Base-by-base conservation (phyloP, 116 monocot genomes). In the Posidonia oceanica region DNA sequence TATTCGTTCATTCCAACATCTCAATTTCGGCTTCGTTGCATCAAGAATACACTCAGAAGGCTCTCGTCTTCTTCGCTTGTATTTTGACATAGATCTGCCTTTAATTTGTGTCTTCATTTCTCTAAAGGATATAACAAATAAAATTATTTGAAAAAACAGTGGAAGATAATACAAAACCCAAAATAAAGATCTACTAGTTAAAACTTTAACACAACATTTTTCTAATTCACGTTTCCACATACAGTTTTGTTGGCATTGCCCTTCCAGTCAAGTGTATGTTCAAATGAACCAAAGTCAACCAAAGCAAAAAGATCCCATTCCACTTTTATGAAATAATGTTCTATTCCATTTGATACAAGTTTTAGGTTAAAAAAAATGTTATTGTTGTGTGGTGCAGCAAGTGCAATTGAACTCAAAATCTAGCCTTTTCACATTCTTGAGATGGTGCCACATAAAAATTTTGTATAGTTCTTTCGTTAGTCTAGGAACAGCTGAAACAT, bases 11-110 rank as follows among this genome's bases (percentile, higher is more conserved):
- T 81, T 81, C 42, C 72, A 39, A 37, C 6, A 42, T 65, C 39
- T 57, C 64, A 44, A 71, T 16, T 56, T 77, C 62, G 63, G 73
- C 73, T 70, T 86, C 86, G 83, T 85, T 6, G 75, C 14, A 77
- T 78, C 75, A 21, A 87, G 67, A 39, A 65, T 39, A 36, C 82
- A 72, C 22, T 52, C 57, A 57, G 96, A 91, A 18, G 82, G 78
- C 66, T 82, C 83, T 72, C 72, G 68, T 66, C 88, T 84, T 72
- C 75, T 73, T 63, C 88, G 64, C 75, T 86, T 86, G 69, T 69
- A 67, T 36, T 82, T 62, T 64, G 91, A 66, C 23, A 56, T 71
- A 68, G 59, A 62, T 36, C 39, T 61, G 38, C 84, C 79, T 20
- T 79, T 65, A 42, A 84, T 78, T 68, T 84, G 85, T 18, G 61